Evolutionary conservation across 2,329 filamentous ascomycete genomes (phyloP).

Genomic region (Colletotrichum orchidophilum): DNA sequence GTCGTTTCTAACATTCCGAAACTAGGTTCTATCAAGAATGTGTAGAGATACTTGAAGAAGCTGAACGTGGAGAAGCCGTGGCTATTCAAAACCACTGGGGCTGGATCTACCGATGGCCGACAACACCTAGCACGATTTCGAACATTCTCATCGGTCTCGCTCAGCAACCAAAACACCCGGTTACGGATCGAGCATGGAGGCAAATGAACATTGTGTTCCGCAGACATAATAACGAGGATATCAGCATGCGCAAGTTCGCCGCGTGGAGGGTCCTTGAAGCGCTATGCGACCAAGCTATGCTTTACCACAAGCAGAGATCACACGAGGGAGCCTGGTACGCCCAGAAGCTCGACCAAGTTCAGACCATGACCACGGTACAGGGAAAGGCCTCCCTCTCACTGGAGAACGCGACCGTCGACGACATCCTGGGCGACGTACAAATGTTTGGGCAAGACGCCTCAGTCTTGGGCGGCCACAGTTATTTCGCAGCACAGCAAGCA

Average conservation of each 20-base stretch:
- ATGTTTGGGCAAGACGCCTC: slow-evolving; percentile 29
- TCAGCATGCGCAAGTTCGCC: slow-evolving; percentile 31
- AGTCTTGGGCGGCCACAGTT: neutral
- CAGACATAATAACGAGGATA: slow-evolving; percentile 33
- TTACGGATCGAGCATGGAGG: slow-evolving; percentile 34
- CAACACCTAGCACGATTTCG: slow-evolving; percentile 18
- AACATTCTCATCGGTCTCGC: slow-evolving; percentile 32
- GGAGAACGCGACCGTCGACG: slow-evolving; percentile 26
- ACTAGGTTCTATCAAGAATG: slow-evolving; percentile 20
- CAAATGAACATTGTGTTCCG: slow-evolving; percentile 34
- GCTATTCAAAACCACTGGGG: slow-evolving; percentile 32
- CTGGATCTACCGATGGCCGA: slow-evolving; percentile 35
- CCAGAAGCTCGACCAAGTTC: slow-evolving; percentile 33
- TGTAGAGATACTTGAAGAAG: slow-evolving; percentile 34
- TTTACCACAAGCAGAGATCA: slow-evolving; percentile 27
- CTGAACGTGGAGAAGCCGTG: slow-evolving; percentile 27
- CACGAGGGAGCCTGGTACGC: slow-evolving; percentile 37
- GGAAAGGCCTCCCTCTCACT: neutral
- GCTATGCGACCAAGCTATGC: slow-evolving; percentile 36
- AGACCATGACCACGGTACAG: neutral
- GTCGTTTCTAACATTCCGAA: neutral
- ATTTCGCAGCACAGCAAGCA: slow-evolving; percentile 3
- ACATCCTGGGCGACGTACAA: slow-evolving; percentile 29
- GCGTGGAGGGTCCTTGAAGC: slow-evolving; percentile 34
- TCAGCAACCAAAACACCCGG: slow-evolving; percentile 26